These are phyloP conservation scores for Aurifilum marmelostoma DNA, from an alignment of 2,329 filamentous ascomycete species.

Conservation along the genomic window DNA sequence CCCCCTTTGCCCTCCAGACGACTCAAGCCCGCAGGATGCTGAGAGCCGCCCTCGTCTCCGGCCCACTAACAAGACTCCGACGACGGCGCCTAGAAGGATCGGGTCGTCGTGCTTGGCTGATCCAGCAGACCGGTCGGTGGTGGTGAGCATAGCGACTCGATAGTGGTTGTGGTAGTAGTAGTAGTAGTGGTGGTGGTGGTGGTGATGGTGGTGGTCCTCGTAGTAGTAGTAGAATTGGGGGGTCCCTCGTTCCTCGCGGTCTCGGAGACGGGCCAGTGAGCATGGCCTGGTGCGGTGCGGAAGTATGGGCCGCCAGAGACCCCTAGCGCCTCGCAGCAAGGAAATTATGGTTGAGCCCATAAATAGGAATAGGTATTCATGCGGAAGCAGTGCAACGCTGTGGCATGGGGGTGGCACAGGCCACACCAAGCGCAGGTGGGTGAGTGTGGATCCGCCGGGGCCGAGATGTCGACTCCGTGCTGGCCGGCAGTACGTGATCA, in stretches of 20 bases:
- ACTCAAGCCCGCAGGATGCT: not conserved
- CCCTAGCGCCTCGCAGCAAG: constrained; percentile 24
- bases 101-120: not conserved
- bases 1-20: not conserved
- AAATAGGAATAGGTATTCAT: constrained; percentile 26
- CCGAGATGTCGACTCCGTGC: not conserved
- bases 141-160: not conserved
- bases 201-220: not conserved
- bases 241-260: not conserved
- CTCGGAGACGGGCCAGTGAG: not conserved
- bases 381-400: constrained; percentile 25
- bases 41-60: not conserved
- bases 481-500: not conserved
- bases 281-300: not conserved
- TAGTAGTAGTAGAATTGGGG: too few relatives aligned
- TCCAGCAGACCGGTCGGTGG: not conserved
- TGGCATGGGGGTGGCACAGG: constrained; percentile 24
- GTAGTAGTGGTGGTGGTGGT: too few relatives aligned
- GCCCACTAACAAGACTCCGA: not conserved
- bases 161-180: too few relatives aligned
- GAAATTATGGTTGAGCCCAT: constrained; percentile 28
- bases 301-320: constrained; percentile 11
- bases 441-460: not conserved
- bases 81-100: not conserved
- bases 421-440: constrained; percentile 9